Percentiles rank a stretch among this genome's conserved stretches.
phyloP scores from a whole-genome alignment of 176 grass and related monocot genomes.

The Eleusine coracana region DNA sequence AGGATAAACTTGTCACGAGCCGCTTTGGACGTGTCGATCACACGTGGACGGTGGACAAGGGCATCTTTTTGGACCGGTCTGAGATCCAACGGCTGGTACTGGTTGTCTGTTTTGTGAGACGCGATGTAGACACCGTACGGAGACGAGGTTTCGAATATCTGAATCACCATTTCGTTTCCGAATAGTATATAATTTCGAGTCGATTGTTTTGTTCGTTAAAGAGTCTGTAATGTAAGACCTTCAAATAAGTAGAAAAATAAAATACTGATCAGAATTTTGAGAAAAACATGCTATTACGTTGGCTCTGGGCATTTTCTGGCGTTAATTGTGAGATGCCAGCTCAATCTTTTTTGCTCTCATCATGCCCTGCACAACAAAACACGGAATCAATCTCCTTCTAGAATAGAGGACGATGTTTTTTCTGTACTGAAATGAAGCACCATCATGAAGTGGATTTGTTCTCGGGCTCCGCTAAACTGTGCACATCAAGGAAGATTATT shows the following conservation, averaged over 20 bases:
- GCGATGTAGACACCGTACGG: not conserved
- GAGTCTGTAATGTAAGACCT: too few relatives aligned
- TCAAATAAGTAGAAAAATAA: too few relatives aligned
- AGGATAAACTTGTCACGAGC: conserved; percentile 19
- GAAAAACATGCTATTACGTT: not conserved
- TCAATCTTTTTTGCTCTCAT: not conserved
- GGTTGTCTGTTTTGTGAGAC: not conserved
- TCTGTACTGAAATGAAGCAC: not conserved
- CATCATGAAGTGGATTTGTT: not conserved
- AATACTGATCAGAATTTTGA: not conserved
- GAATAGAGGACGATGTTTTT: not conserved
- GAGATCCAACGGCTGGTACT: not conserved
- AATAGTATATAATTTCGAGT: not conserved
- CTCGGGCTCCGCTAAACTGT: not conserved
- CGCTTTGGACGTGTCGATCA: not conserved
- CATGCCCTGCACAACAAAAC: not conserved
- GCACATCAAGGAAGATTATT: not conserved
- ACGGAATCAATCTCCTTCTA: not conserved
- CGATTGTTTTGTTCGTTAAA: too few relatives aligned
- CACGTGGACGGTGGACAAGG: conserved; percentile 1
- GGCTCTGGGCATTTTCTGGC: not conserved
- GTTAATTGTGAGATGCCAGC: not conserved
- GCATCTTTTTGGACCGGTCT: not conserved
- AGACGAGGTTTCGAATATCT: not conserved
- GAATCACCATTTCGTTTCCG: not conserved